Evolutionary conservation across 2,329 filamentous ascomycete genomes (phyloP), one percentile per base, ranked within the genome.

Genomic region (Calcarisporium arbuscula): DNA sequence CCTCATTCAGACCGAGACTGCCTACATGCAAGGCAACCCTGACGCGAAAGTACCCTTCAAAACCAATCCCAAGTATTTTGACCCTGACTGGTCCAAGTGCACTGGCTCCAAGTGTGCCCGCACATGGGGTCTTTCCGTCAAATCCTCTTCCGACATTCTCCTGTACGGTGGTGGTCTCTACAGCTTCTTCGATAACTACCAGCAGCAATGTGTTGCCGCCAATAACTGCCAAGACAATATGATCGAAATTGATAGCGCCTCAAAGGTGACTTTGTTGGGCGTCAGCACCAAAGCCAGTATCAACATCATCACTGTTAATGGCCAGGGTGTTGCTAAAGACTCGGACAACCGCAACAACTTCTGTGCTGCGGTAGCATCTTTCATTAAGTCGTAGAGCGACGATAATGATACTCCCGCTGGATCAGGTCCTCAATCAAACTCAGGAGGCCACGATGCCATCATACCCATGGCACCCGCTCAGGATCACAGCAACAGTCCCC

Each of bases 1-100:
- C 9, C 65, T 85, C 32, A 86, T 94, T 50, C 89, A 95, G 64
- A 85, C 85, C 4, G 90, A 95, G 64, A 95, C 88, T 5, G 84
- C 88, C 20, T 88, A 85, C 68, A 87, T 82, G 71, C 85, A 94
- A 64, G 75, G 82, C 55, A 89, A 90, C 64, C 86, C 88, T 5
- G 73, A 82, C 46, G 75, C 85, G 3, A 69, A 74, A 8, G 68
- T 74, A 8, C 83, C 80, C 25, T 87, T 83, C 58, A 65, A 64
- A 0, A 61, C 67, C 43, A 76, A 81, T 49, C 44, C 69, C 14
- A 61, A 62, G 6, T 84, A 70, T 49, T 59, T 58, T 30, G 85
- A 90, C 53, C 84, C 88, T 0, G 71, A 79, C 47, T 95, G 92
- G 54, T 65, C 62, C 15, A 52, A 45, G 40, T 85, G 82, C 58